Conservation (phyloP, 2,329 filamentous ascomycete species). For the Hortaea werneckii region DNA sequence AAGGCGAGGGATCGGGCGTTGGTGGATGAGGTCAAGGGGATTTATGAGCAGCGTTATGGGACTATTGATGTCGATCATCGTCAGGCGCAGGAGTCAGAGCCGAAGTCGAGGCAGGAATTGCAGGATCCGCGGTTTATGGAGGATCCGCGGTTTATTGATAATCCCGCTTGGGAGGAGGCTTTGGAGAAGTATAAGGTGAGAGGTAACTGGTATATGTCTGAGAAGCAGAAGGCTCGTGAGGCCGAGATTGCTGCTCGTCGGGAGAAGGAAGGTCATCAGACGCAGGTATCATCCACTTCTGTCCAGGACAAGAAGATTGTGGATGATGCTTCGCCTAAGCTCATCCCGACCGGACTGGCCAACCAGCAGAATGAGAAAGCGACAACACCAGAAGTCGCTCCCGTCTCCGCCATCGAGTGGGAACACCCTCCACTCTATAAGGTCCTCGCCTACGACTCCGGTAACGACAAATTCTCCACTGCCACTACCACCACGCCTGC, state of each 20-base stretch:
- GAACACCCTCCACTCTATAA: slow-evolving; percentile 43
- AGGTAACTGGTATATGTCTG: slow-evolving; percentile 7
- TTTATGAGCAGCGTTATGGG: slow-evolving; percentile 36
- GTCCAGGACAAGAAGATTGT: neutral
- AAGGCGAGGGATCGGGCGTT: slow-evolving; percentile 24
- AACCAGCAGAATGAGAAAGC: neutral
- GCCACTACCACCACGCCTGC: slow-evolving; percentile 50
- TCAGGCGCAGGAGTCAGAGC: neutral
- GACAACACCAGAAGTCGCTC: neutral
- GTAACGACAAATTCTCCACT: slow-evolving; percentile 46
- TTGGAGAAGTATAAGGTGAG: slow-evolving; percentile 18
- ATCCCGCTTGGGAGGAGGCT: slow-evolving; percentile 14
- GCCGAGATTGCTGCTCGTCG: slow-evolving; percentile 15
- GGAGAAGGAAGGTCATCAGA: slow-evolving; percentile 3
- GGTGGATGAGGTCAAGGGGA: slow-evolving; percentile 28
- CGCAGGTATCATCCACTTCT: neutral
- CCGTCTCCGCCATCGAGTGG: slow-evolving; percentile 23
- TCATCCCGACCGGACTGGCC: neutral
- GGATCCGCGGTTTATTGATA: slow-evolving; percentile 9
- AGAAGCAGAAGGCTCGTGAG: slow-evolving; percentile 13
- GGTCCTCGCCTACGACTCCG: slow-evolving; percentile 55
- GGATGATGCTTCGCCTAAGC: slow-evolving; percentile 1
- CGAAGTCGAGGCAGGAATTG: too few species aligned
- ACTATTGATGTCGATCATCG: slow-evolving; percentile 1
- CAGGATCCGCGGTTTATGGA: neutral